Evolutionary conservation across 2,329 filamentous ascomycete genomes (phyloP), one percentile per base, ranked within the genome.

Genomic region (Nothophoma quercina): DNA sequence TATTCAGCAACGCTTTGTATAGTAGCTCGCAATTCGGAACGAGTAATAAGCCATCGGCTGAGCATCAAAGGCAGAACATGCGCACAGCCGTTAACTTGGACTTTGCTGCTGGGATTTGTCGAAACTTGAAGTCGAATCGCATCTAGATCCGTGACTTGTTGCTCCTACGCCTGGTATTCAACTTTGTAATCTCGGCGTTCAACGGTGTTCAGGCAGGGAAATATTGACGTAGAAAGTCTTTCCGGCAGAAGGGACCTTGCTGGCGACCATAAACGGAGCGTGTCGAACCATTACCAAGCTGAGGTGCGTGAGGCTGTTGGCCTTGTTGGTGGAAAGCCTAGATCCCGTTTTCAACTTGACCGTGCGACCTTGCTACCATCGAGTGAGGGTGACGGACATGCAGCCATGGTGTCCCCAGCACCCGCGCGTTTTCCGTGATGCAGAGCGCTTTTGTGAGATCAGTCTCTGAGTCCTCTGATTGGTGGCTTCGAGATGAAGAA

Each of bases 21-120:
- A 41, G 35, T 26, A 36, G 28, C 16, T 21, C 26, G 19, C 34
- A 22, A 40, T 48, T 48, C 35, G 44, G 40, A 48, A 41, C 35
- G 15, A 26, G 26, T 12, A 28, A 4, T 4, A 7, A 26, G 29
- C 29, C 40, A 26, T 18, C 16, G 35, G 3, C 35, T 16, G n/a
- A n/a, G 10, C 22, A n/a, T 15, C 12, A 21, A 26, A 2, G 6
- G 13, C 15, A 22, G 29, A 10, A 8, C 26, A 9, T 26, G 26
- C 30, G 10, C 7, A 28, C 7, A 42, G 15, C 39, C 19, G n/a
- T n/a, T n/a, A n/a, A n/a, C n/a, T n/a, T n/a, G n/a, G n/a, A n/a
- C n/a, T n/a, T n/a, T n/a, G n/a, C n/a, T 18, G 25, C 15, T 28
- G 22, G 16, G 15, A 16, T 7, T 16, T 40, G 36, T 25, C 25